Evolutionary conservation across 2,329 filamentous ascomycete genomes (phyloP), one percentile per base, ranked within the genome.

Genomic region (Zelopaecilomyces penicillatus): DNA sequence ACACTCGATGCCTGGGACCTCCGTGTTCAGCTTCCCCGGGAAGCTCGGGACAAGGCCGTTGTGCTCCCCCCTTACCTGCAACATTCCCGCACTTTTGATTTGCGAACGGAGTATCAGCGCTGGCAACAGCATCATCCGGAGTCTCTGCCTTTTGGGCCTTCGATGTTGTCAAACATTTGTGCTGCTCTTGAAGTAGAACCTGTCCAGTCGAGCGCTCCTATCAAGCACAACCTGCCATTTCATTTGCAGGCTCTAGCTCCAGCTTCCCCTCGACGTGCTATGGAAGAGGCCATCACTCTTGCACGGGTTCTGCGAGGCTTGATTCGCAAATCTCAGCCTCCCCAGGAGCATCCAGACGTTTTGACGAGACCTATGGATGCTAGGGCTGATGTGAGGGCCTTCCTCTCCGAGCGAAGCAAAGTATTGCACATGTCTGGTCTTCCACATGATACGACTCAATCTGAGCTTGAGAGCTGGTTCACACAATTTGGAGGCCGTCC

Each of bases 121-220:
- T 98, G 93, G 90, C 93, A 97, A 69, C 88, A 94, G 59, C 91
- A 97, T 66, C 93, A 98, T 61, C 93, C 93, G 34, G 93, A 98
- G 71, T 96, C 91, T 46, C 78, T 98, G 44, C 91, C 93, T 3
- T 98, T 97, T 61, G 93, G 91, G 12, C 91, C 93, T 41, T 95
- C 88, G 47, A 94, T 93, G 65, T 77, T 98, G 53, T 85, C 90
- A 57, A 97, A 97, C 68, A 98, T 98, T 65, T 98, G 93, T 71
- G 93, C 93, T 52, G 93, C 93, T 44, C 82, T 98, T 43, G 93
- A 98, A 69, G 93, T 98, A 39, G 93, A 98, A 68, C 90, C 94
- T 45, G 89, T 98, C 33, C 90, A 97, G 69, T 91, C 90, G 8
- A 97, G 90, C 60, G 91, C 93, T 45, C 93, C 93, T 37, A 97